Base-by-base conservation (phyloP, 2,329 filamentous ascomycete genomes). In the Ceratocystis variospora region DNA sequence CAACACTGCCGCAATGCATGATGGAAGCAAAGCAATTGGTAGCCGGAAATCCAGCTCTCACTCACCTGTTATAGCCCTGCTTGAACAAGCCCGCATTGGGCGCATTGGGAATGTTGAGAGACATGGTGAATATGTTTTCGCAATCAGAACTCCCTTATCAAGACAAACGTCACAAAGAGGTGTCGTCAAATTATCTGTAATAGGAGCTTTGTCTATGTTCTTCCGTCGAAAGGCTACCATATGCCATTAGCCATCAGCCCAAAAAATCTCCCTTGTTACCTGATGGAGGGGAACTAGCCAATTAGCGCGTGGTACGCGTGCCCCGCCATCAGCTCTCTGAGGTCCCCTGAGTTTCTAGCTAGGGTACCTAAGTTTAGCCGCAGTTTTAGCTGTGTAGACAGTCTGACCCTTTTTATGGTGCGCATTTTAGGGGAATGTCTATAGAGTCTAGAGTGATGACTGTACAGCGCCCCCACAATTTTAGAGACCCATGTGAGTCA, bases 11-110 rank as follows among this genome's bases (percentile, higher is more conserved):
- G 22, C 48, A 53, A 53, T 53, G 48, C 19, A 53, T 41, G 37
- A 41, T 12, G 12, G 48, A 53, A 15, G 25, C 12, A 41, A 41
- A 15, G 48, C 55, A 59, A 59, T 59, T 59, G 55, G 48, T n/a
- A 59, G 19, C 33, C 19, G 28, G 31, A 31, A n/a, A 59, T 31
- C 17, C 44, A 33, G 71, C 72, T 78, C 83, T 75, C 84, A 96
- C 83, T 75, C 84, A 96, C 92, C 89, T 96, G 78, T 92, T 92
- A 80, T 99, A 99, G 73, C 93, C 93, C 73, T 87, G 82, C 82
- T 97, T 97, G 83, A 99, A 97, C 50, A 97, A 84, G 76, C 89
- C 88, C 74, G 88, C 83, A 77, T 96, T 96, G 69, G 94, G 94
- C 72, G 94, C 93, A 77, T 86, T 90, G 70, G 94, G 94, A 75